Conservation (phyloP, 495 filamentous ascomycete genomes). For the Aspergillus indologenus region DNA sequence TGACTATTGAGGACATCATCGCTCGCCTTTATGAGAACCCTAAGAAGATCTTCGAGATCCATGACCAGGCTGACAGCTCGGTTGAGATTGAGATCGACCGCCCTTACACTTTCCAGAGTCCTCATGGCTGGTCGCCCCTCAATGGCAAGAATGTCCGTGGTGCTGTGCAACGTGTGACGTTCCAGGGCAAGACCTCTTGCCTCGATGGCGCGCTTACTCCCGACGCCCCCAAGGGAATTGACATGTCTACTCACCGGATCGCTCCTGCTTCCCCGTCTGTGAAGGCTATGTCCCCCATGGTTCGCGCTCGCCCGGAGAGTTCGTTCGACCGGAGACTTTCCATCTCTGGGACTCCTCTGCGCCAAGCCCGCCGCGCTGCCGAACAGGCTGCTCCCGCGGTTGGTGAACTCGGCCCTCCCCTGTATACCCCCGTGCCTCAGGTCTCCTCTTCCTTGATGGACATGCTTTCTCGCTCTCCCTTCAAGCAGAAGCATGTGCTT, state of each 20-base stretch:
- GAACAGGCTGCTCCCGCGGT: slow-evolving; percentile 31
- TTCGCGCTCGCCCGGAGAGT: slow-evolving; percentile 44
- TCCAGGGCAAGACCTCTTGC: slow-evolving; percentile 72
- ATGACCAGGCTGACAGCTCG: slow-evolving; percentile 72
- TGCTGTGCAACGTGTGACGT: slow-evolving; percentile 73
- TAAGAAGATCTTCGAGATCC: slow-evolving; percentile 81
- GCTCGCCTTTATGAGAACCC: slow-evolving; percentile 74
- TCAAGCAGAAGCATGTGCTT: slow-evolving; percentile 81
- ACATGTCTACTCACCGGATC: slow-evolving; percentile 72
- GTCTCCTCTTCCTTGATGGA: slow-evolving; percentile 60
- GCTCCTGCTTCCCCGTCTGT: slow-evolving; percentile 54
- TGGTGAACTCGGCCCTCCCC: slow-evolving; percentile 53
- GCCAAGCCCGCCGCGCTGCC: slow-evolving; percentile 28
- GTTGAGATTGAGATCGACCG: slow-evolving; percentile 74
- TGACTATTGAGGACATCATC: slow-evolving; percentile 73
- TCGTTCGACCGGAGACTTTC: slow-evolving; percentile 45
- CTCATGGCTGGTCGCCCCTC: slow-evolving; percentile 69
- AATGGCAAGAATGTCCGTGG: slow-evolving; percentile 67
- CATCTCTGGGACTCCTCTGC: slow-evolving; percentile 39
- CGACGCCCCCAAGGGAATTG: slow-evolving; percentile 59
- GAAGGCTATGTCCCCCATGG: slow-evolving; percentile 47
- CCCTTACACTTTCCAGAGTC: slow-evolving; percentile 56
- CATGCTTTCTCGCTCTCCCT: slow-evolving; percentile 73
- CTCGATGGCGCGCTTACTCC: slow-evolving; percentile 65
- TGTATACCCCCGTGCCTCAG: slow-evolving; percentile 44